These are phyloP conservation scores for Myrica gale DNA, from an alignment of 306 rosid species.

Conservation along the genomic window DNA sequence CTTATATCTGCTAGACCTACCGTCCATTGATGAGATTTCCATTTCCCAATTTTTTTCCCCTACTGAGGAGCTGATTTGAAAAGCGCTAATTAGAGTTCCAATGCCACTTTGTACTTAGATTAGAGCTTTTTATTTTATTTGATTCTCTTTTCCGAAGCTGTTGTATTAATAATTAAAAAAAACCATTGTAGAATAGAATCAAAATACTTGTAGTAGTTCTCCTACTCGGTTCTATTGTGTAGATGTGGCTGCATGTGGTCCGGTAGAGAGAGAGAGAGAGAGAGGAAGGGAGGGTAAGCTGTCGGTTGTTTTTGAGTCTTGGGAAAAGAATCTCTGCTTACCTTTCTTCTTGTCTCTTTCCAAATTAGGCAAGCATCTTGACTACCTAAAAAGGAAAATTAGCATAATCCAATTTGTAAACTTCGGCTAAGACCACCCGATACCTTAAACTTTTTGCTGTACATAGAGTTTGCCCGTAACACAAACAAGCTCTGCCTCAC, in stretches of 20 bases:
- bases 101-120: slow-evolving; percentile 14
- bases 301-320: slow-evolving; percentile 52
- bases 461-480: not conserved
- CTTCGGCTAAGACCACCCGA: slow-evolving; percentile 5
- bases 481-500: not conserved
- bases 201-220: slow-evolving; percentile 26
- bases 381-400: slow-evolving; percentile 43
- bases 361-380: slow-evolving; percentile 41
- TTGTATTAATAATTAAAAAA: slow-evolving; percentile 25
- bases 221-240: not conserved
- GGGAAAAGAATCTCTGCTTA: slow-evolving; percentile 36
- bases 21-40: slow-evolving; percentile 6
- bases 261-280: slow-evolving; percentile 16
- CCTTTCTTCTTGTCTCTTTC: slow-evolving; percentile 50
- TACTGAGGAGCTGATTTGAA: slow-evolving; percentile 17
- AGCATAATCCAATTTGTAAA: slow-evolving; percentile 26
- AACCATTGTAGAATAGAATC: slow-evolving; percentile 22
- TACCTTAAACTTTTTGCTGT: not conserved
- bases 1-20: slow-evolving; percentile 27
- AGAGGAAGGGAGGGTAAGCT: slow-evolving; percentile 24
- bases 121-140: not conserved
- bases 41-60: slow-evolving; percentile 18
- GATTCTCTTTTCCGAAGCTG: slow-evolving; percentile 5
- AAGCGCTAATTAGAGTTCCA: slow-evolving; percentile 25
- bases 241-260: not conserved